A percentile compares a stretch with the other conserved stretches of the same genome.
phyloP scores from a whole-genome alignment of 2,329 filamentous ascomycete species.

The Aspergillus sp. region DNA sequence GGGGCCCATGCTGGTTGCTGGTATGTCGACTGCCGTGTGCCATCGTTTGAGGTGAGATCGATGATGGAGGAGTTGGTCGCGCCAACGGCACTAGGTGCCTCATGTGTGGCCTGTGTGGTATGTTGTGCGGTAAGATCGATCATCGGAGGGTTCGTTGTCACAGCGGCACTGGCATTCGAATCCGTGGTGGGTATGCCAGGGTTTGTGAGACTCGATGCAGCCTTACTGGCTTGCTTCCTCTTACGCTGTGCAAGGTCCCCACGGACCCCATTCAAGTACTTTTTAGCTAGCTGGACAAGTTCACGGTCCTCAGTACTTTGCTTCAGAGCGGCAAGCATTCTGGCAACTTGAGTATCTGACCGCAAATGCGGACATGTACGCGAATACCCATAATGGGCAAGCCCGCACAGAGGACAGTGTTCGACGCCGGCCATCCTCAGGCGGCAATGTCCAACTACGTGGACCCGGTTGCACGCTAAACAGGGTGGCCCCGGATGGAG shows the following conservation, averaged over 20 bases:
- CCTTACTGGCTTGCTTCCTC: conserved; percentile 35
- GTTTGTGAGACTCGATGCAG: conserved; percentile 8
- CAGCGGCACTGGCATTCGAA: not conserved
- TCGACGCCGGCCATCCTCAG: conserved; percentile 62
- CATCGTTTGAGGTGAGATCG: not conserved
- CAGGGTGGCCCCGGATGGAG: conserved; percentile 41
- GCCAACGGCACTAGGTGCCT: no score
- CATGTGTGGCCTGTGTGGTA: not conserved
- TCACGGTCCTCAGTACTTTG: conserved; percentile 58
- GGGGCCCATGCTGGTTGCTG: not conserved
- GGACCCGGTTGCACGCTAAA: conserved; percentile 56
- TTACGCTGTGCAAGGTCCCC: conserved; percentile 57
- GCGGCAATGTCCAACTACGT: conserved; percentile 61
- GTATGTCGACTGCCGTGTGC: not conserved
- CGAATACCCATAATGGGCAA: conserved; percentile 59
- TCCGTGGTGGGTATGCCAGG: not conserved
- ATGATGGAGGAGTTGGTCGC: not conserved
- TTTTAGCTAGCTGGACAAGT: conserved; percentile 56
- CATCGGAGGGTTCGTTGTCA: not conserved
- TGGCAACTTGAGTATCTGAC: conserved; percentile 63
- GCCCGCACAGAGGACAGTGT: conserved; percentile 65
- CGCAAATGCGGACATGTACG: conserved; percentile 64
- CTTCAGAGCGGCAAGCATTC: conserved; percentile 66
- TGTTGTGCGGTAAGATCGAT: not conserved
- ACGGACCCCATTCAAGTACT: conserved; percentile 60